Base-by-base conservation (phyloP, 257 asterid genomes). In the Nicotiana obtusifolia region DNA sequence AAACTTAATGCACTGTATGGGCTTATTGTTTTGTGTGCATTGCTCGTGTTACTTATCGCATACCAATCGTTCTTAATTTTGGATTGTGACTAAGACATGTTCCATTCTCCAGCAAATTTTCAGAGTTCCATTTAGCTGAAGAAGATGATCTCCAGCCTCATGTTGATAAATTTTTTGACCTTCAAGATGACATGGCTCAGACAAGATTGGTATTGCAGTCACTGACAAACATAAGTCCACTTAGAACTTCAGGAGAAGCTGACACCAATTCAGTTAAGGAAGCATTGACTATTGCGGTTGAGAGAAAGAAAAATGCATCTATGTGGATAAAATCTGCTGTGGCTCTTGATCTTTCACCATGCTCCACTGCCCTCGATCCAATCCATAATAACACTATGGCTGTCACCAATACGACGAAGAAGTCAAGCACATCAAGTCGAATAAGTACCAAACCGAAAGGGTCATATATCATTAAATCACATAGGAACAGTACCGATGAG, bases 241-340 rank as follows among this genome's bases (percentile, higher is more conserved):
- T 85, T n/a, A 83, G 83, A 75, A 83, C 81, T 68, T 85, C 86
- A 85, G 20, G 60, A 44, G 92, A 88, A 84, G 76, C 83, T 8
- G 90, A 86, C 33, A 68, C 85, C 15, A 62, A 62, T 61, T 87
- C 96, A n/a, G 83, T 89, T 80, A 89, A 93, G 67, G 93, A 91
- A 80, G 85, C 90, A 47, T 61, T 86, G 10, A 78, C 67, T n/a
- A 49, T 84, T 1, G 94, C 94, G 11, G 82, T 91, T 1, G 92
- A 91, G 80, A 83, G 98, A 75, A 91, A 88, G 84, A 91, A 86
- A 82, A 88, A 88, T 0, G 94, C 96, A 4, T 62, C 81, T 0
- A 60, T 87, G 30, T 92, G 97, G 97, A 83, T 93, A 57, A 92
- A 86, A 90, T 88, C 93, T n/a, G 97, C 95, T 3, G 78, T 91